Evolutionary conservation across 768 basidiomycete species (phyloP).

Genomic region (Rhizopogon roseolus): DNA sequence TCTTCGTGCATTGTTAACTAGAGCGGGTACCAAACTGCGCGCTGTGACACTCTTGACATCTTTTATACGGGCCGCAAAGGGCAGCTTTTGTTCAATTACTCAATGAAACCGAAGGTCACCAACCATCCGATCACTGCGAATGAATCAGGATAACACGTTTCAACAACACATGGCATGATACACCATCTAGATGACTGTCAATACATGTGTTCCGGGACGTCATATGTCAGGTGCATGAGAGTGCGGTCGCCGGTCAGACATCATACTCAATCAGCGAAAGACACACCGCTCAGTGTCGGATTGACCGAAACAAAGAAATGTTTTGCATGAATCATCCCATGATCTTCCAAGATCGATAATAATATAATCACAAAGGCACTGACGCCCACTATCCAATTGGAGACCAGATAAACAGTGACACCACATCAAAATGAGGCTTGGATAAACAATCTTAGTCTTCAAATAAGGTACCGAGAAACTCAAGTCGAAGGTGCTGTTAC

Average conservation of each 20-base stretch:
- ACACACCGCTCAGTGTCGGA: constrained; percentile 2
- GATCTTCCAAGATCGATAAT: constrained; percentile 1
- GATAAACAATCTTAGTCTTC: constrained; percentile 13
- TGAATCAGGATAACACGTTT: constrained; percentile 20
- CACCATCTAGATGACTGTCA: constrained; percentile 2
- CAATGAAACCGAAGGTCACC: neutral
- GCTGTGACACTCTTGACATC: constrained; percentile 23
- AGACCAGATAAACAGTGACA: constrained; percentile 18
- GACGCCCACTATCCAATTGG: constrained; percentile 12
- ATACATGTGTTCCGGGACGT: constrained; percentile 3
- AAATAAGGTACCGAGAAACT: constrained; percentile 13
- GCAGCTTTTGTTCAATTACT: neutral
- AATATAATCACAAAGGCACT: constrained; percentile 6
- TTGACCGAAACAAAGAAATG: neutral
- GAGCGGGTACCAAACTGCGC: constrained; percentile 14
- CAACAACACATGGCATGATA: constrained; percentile 17
- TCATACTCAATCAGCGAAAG: constrained; percentile 7
- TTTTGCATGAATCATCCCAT: neutral
- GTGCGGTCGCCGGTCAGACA: constrained; percentile 8
- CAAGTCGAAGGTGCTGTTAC: constrained; percentile 11
- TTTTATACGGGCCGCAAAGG: constrained; percentile 8
- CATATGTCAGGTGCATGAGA: constrained; percentile 5
- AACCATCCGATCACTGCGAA: constrained; percentile 1
- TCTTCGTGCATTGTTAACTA: constrained; percentile 9
- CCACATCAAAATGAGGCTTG: constrained; percentile 11